Percentiles rank a stretch among this genome's conserved stretches.
Conservation (phyloP, 208 protist genomes). For the Leishmania aethiopica region DNA sequence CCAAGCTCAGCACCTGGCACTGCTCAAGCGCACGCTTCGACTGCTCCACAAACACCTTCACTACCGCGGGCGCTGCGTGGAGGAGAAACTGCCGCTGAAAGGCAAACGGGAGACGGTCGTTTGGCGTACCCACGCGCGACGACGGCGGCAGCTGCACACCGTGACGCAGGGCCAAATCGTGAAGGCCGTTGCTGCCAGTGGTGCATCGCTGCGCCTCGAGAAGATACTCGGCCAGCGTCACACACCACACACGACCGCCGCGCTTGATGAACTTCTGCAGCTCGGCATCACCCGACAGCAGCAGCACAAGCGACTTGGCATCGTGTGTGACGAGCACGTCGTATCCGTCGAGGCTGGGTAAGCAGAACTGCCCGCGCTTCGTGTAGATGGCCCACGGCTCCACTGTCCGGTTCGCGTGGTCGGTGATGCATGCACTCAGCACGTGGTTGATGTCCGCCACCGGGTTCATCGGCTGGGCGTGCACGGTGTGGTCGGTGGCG, state of each 20-base stretch:
- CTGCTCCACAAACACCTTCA: slow-evolving; percentile 60
- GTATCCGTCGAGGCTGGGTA: slow-evolving; percentile 68
- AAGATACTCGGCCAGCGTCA: slow-evolving; percentile 85
- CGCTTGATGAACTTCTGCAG: slow-evolving; percentile 69
- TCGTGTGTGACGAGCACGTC: slow-evolving; percentile 82
- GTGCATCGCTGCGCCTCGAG: slow-evolving; percentile 69
- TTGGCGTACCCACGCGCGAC: slow-evolving; percentile 46
- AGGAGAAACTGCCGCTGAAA: slow-evolving; percentile 65
- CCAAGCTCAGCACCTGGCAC: slow-evolving; percentile 65
- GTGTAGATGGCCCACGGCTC: slow-evolving; percentile 73
- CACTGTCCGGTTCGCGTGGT: slow-evolving; percentile 45
- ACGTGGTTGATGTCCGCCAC: slow-evolving; percentile 61
- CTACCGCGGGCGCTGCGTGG: slow-evolving; percentile 44
- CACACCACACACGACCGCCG: slow-evolving; percentile 87
- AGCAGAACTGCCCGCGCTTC: slow-evolving; percentile 51
- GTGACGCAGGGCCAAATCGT: slow-evolving; percentile 62
- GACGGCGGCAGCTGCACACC: slow-evolving; percentile 55
- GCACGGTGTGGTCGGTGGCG: slow-evolving; percentile 63
- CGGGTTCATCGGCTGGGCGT: slow-evolving; percentile 67
- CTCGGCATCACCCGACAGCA: slow-evolving; percentile 62
- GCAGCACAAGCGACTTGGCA: slow-evolving; percentile 75
- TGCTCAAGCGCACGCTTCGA: slow-evolving; percentile 41
- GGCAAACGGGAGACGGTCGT: slow-evolving; percentile 56
- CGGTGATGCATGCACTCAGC: slow-evolving; percentile 56
- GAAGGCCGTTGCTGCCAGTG: slow-evolving; percentile 57